Evolutionary conservation across 352 stramenopile genomes (phyloP), one percentile per base, ranked within the genome.

Genomic region (Elongisporangium undulatum): DNA sequence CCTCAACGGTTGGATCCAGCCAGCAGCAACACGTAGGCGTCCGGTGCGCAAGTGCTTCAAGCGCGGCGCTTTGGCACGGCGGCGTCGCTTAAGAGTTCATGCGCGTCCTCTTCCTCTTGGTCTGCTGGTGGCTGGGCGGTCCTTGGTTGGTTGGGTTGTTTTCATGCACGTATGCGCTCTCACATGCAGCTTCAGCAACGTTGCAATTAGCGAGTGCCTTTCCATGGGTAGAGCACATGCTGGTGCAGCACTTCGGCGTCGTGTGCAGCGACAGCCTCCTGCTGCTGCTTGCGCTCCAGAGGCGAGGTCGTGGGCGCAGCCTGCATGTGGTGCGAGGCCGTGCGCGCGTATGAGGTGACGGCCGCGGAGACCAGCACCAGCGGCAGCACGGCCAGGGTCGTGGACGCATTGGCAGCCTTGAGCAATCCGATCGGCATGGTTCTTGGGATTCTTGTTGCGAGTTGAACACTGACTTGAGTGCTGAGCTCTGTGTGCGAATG

Each of bases 171-270:
- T 15, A 13, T 41, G 34, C 34, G 34, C 34, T 45, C 34, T 45
- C 34, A 17, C 0, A 45, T 45, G 34, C 12, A 45, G 10, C 2
- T 17, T 12, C 34, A 45, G 10, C n/a, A n/a, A n/a, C 7, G 7
- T 45, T 45, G 34, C 34, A 20, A 16, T 73, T 74, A 90, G 49
- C 80, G 76, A 56, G 80, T 82, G 19, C 80, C 80, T 66, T 90
- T 90, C 80, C 80, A 90, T 26, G 80, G 65, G 20, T 79, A 68
- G 52, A 71, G 74, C 24, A 88, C 78, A 64, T 90, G 80, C 49
- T 88, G 75, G 69, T 90, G 80, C 3, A 88, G 64, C 8, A 57
- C 53, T 38, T 84, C 76, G 15, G 75, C 64, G 52, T 82, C 74
- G 29, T 79, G 67, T 39, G 63, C 63, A 29, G 70, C 63, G 24